Conservation (phyloP, 306 rosid genomes). For the Pterocarpus macrocarpus region DNA sequence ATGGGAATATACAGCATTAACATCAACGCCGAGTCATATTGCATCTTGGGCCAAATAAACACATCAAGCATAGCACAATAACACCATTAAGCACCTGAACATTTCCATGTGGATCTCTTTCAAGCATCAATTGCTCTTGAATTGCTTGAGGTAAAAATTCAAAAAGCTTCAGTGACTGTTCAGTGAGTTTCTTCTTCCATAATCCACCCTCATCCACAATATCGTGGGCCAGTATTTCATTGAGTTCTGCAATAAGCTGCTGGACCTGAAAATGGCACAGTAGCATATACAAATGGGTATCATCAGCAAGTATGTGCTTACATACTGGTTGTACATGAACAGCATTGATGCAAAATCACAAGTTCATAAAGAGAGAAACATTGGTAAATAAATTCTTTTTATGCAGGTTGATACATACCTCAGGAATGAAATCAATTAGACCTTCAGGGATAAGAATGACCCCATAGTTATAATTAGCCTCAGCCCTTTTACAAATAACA, state of each 20-base stretch:
- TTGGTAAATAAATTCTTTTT: conserved; percentile 10
- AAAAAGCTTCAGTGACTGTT: conserved; percentile 86
- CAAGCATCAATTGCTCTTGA: conserved; percentile 99
- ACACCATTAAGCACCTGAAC: conserved; percentile 76
- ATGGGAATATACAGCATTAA: conserved; percentile 35
- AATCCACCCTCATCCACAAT: conserved; percentile 83
- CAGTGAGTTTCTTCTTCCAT: conserved; percentile 92
- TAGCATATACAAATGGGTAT: conserved; percentile 32
- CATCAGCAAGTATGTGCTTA: conserved; percentile 10
- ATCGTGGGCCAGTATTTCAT: conserved; percentile 91
- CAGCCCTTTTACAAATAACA: conserved; percentile 80
- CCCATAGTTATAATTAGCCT: conserved; percentile 84
- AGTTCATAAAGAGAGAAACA: conserved; percentile 10
- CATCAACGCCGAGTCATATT: conserved; percentile 12
- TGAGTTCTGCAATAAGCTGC: conserved; percentile 90
- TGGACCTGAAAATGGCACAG: conserved; percentile 77
- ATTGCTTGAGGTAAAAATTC: conserved; percentile 94
- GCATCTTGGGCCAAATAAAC: conserved; percentile 23
- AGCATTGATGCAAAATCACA: conserved; percentile 8
- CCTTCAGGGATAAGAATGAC: conserved; percentile 99
- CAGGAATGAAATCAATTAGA: conserved; percentile 98
- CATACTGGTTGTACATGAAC: conserved; percentile 3
- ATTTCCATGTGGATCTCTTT: conserved; percentile 99
- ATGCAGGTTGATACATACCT: conserved; percentile 66
- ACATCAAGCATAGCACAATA: conserved; percentile 26